Evolutionary conservation across 2,329 filamentous ascomycete genomes (phyloP), one percentile per base, ranked within the genome.

Genomic region (Diaporthe sp.): DNA sequence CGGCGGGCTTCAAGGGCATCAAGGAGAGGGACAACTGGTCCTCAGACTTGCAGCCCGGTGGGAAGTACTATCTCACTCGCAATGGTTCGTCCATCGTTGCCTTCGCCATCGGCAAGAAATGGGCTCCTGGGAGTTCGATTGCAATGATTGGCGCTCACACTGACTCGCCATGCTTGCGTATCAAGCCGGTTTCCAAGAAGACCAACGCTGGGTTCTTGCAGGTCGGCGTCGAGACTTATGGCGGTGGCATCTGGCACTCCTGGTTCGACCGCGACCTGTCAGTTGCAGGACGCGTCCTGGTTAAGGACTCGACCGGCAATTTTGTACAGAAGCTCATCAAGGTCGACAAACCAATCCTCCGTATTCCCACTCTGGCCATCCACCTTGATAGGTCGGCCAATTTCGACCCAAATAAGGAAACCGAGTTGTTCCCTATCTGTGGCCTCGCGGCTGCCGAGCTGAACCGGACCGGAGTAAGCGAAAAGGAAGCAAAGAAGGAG

Each of bases 231-330:
- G 97, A 99, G 87, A 96, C 95, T 2, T 99, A 99, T 81, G 97
- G 97, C 71, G 97, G 97, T 76, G 97, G 97, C 73, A 92, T 98
- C 80, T 98, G 96, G 96, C 96, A 98, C 84, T 97, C 95, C 61
- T 99, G 94, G 97, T 99, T 99, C 82, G 97, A 99, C 83, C 92
- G 97, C 68, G 97, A 99, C 83, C 87, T 99, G 76, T 94, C 94
- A 79, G 92, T 98, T 71, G 97, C 97, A 42, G 97, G 97, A 12
- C 90, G 97, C 75, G 94, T 94, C 19, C 92, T 98, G 87, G 94
- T 97, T 73, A 92, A 90, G 79, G 92, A 92, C 74, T 89, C 89
- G 61, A 89, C 94, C 74, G 94, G 94, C 69, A 92, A 90, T 77
- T 94, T 97, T 77, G 90, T 92, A 76, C 93, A 95, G 85, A 96